Evolutionary conservation across 768 basidiomycete genomes (phyloP).

Genomic region (Agrocybe chaxingu): DNA sequence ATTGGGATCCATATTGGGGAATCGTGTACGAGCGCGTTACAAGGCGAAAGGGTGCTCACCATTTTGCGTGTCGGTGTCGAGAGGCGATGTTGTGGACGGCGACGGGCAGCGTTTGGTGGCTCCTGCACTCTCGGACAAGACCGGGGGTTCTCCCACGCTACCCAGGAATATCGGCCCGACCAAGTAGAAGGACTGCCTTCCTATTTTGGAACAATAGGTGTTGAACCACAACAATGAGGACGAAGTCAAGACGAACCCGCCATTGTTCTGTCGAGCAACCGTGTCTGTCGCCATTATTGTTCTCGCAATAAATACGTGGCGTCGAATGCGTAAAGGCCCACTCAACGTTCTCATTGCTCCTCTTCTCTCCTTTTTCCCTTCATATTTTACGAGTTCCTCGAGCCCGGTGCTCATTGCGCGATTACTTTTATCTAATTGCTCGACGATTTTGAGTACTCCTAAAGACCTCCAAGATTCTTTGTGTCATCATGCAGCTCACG

Average conservation of each 20-base stretch:
- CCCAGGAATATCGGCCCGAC: conserved; percentile 5
- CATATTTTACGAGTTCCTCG: conserved; percentile 14
- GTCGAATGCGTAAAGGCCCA: not conserved
- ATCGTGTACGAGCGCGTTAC: not conserved
- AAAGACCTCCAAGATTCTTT: conserved; percentile 8
- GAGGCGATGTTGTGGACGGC: conserved; percentile 34
- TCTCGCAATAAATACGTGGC: not conserved
- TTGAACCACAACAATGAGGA: not conserved
- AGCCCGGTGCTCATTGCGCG: conserved; percentile 32
- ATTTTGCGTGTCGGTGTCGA: conserved; percentile 37
- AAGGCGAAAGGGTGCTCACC: conserved; percentile 28
- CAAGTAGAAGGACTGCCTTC: not conserved
- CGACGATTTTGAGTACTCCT: conserved; percentile 4
- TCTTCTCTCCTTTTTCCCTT: conserved; percentile 6
- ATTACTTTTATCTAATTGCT: conserved; percentile 9
- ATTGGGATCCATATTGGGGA: conserved; percentile 14
- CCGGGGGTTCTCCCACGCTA: conserved; percentile 23
- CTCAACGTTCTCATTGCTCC: not conserved
- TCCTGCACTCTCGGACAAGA: conserved; percentile 23
- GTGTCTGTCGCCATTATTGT: conserved; percentile 3
- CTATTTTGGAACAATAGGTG: conserved; percentile 6
- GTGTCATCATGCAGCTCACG: conserved; percentile 9
- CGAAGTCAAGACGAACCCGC: not conserved
- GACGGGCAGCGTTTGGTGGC: conserved; percentile 24
- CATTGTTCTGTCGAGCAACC: not conserved